Conservation (phyloP, 805 yeast genomes). For the Lipomyces mesembrius region DNA sequence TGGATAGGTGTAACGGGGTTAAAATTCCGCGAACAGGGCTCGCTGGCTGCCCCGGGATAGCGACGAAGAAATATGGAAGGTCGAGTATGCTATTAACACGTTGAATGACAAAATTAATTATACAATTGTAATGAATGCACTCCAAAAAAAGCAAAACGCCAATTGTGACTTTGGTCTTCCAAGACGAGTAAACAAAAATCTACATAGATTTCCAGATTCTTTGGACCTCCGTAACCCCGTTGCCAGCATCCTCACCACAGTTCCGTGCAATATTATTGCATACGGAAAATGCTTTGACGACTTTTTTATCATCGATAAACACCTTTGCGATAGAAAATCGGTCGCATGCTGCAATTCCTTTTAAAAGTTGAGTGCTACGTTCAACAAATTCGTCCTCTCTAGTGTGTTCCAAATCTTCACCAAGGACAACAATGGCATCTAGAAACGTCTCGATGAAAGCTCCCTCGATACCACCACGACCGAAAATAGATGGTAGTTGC, state of each 20-base stretch:
- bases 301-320: constrained; percentile 13
- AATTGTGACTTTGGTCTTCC: neutral
- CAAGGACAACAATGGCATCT: constrained; percentile 12
- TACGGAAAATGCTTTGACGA: constrained; percentile 13
- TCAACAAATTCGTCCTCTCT: neutral
- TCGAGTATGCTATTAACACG: neutral
- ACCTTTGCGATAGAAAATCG: constrained; percentile 28
- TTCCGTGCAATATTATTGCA: neutral
- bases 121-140: too few relatives aligned
- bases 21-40: neutral
- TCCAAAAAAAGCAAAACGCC: constrained; percentile 1
- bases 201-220: constrained; percentile 3
- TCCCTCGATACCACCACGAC: constrained; percentile 33
- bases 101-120: neutral
- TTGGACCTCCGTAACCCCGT: neutral
- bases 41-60: neutral
- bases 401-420: neutral
- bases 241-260: constrained; percentile 1
- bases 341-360: constrained; percentile 16
- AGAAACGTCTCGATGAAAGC: constrained; percentile 26
- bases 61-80: neutral
- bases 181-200: neutral
- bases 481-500: constrained; percentile 15
- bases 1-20: neutral
- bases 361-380: neutral